Base-by-base conservation (phyloP, 2,329 filamentous ascomycete genomes). In the Diaporthe vaccinii region DNA sequence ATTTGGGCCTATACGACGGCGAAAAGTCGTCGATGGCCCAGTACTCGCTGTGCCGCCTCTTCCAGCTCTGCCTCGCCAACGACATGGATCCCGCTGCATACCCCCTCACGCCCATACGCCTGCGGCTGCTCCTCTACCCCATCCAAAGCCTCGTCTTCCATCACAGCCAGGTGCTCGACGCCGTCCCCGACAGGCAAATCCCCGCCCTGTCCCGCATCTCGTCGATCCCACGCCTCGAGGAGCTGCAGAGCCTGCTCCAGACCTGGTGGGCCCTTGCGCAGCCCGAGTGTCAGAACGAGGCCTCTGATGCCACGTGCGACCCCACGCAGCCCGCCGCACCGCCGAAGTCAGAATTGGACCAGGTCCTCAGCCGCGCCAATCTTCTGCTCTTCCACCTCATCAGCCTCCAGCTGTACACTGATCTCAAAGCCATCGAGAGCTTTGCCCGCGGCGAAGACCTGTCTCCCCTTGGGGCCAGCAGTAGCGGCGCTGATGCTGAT, bases 381-480 rank as follows among this genome's bases (percentile, higher is more conserved):
- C 5, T 34, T 10, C 55, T 58, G 10, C 55, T 58, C 6, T 58
- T 58, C 28, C 55, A 58, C 28, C 31, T 58, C 28, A 58, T 58
- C 55, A 58, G 55, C 55, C 55, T 58, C 25, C 14, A 58, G 4
- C 17, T 58, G 55, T 58, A 58, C 55, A 22, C 55, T 15, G 28
- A 58, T 34, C 14, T 58, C 55, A 34, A 58, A 58, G 31, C 55
- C 55, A 58, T 58, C 28, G 55, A 58, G 31, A 22, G 55, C 28
- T 34, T 58, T 10, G 55, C 55, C 55, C 55, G 55, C 55, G 55
- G 55, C 55, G 55, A 58, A 58, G 55, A 58, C 28, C 28, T 22
- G 25, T 58, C 51, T 28, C 28, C 9, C 25, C 25, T 22, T 20
- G 22, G 9, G 10, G 36, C 9, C 22, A 17, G 49, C 49, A 51